Percentiles rank a stretch among this genome's conserved stretches.
Evolutionary conservation across 352 stramenopile species (phyloP).

Genomic region (Phytopythium aichiense): DNA sequence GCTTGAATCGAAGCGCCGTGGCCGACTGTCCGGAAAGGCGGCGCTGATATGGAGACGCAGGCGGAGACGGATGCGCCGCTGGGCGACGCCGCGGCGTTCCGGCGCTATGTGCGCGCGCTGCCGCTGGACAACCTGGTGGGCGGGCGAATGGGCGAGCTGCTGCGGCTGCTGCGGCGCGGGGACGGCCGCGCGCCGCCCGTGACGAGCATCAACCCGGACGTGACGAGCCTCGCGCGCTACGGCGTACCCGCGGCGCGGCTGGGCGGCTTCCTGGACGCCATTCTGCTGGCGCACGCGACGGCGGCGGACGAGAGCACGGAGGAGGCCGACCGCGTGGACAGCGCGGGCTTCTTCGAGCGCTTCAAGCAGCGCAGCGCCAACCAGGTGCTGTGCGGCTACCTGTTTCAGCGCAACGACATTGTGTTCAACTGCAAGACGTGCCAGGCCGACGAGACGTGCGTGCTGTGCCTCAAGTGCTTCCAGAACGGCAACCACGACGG

Average conservation of each 20-base stretch:
- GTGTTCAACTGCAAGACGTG: constrained; percentile 99
- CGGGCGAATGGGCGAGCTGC: constrained; percentile 17
- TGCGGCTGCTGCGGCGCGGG: constrained; percentile 18
- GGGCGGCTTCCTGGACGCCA: constrained; percentile 39
- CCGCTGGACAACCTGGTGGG: constrained; percentile 6
- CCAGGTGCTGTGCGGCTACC: constrained; percentile 90
- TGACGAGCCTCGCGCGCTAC: not conserved
- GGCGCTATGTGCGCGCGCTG: constrained; percentile 19
- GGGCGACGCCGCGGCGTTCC: constrained; percentile 11
- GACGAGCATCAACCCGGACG: constrained; percentile 6
- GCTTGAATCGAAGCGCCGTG: not conserved
- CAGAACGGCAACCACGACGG: constrained; percentile 92
- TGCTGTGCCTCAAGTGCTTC: constrained; percentile 97
- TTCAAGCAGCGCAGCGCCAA: constrained; percentile 54
- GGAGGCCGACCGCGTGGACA: constrained; percentile 21
- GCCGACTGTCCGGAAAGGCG: not conserved
- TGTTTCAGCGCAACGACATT: constrained; percentile 97
- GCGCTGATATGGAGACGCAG: not conserved
- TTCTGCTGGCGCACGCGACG: constrained; percentile 36
- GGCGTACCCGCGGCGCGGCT: constrained; percentile 27
- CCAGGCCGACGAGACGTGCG: constrained; percentile 96
- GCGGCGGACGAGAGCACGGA: constrained; percentile 5
- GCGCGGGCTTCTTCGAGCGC: constrained; percentile 52
- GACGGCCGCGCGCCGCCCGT: not conserved
- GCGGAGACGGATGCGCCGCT: not conserved